phyloP scores from a whole-genome alignment of 169 alveolate species.

The Eimeria zaria region DNA sequence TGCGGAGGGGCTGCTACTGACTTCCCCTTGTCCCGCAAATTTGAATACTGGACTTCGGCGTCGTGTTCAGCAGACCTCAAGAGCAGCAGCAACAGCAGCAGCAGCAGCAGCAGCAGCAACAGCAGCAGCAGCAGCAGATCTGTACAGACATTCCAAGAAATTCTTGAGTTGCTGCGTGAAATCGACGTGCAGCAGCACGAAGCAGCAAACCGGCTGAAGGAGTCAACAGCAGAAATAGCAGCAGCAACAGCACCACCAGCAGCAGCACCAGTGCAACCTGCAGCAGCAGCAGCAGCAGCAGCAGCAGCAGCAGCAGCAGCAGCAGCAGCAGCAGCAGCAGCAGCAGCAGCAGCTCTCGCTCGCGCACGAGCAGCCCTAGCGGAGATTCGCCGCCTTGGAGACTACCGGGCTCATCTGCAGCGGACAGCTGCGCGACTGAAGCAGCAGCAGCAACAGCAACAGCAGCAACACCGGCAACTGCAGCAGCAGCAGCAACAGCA shows the following conservation, averaged over 20 bases:
- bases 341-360: background rate
- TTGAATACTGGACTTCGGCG: no score
- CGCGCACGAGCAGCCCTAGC: background rate
- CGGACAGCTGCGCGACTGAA: background rate
- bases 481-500: no score
- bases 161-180: background rate
- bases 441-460: background rate
- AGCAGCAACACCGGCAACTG: no score
- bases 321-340: background rate
- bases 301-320: background rate
- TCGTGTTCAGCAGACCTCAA: no score
- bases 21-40: no score
- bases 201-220: background rate
- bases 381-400: background rate
- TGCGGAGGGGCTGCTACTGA: no score
- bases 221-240: background rate
- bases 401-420: background rate
- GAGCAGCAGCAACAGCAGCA: no score
- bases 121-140: background rate
- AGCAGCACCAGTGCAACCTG: no score
- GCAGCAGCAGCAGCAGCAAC: no score
- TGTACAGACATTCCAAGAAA: background rate
- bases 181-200: background rate
- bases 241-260: no score
- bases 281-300: background rate